Evolutionary conservation across 2,329 filamentous ascomycete genomes (phyloP).

Genomic region (Ilyonectria destructans): DNA sequence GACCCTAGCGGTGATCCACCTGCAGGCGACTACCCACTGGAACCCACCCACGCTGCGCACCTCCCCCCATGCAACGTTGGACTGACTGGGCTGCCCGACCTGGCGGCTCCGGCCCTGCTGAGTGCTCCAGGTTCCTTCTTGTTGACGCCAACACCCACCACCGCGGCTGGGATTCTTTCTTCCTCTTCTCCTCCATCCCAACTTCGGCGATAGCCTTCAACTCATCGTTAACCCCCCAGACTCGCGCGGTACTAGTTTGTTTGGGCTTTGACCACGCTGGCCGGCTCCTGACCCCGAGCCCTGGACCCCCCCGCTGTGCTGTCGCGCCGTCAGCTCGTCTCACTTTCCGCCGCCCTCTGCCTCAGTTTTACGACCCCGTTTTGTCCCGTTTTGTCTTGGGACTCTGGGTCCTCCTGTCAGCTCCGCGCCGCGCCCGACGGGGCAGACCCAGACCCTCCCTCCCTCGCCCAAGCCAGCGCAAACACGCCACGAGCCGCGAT

Average conservation of each 20-base stretch:
- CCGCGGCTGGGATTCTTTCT: constrained; percentile 23
- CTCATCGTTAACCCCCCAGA: constrained; percentile 29
- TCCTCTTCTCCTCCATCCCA: constrained; percentile 28
- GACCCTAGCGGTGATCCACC: constrained; percentile 49
- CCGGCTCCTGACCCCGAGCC: constrained; percentile 20
- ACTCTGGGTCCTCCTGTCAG: constrained; percentile 31
- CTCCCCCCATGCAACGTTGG: constrained; percentile 49
- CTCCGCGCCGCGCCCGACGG: constrained; percentile 43
- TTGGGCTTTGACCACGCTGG: constrained; percentile 16
- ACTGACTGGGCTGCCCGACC: constrained; percentile 44
- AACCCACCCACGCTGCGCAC: constrained; percentile 40
- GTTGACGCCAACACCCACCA: constrained; percentile 48
- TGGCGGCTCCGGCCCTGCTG: constrained; percentile 37
- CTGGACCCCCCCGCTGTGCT: constrained; percentile 22
- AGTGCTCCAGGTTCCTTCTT: constrained; percentile 42
- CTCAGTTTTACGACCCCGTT: constrained; percentile 31
- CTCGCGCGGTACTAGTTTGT: constrained; percentile 17
- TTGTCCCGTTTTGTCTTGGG: constrained; percentile 34
- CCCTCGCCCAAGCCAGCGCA: constrained; percentile 41
- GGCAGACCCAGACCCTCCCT: constrained; percentile 40
- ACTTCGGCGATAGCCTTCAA: constrained; percentile 32
- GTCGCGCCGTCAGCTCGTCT: constrained; percentile 38
- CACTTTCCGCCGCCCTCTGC: constrained; percentile 50
- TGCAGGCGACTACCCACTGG: constrained; percentile 49
- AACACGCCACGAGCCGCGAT: constrained; percentile 43